A percentile compares a stretch with the other conserved stretches of the same genome.
Evolutionary conservation across 306 rosid species (phyloP).

Genomic region (Acacia crassicarpa): DNA sequence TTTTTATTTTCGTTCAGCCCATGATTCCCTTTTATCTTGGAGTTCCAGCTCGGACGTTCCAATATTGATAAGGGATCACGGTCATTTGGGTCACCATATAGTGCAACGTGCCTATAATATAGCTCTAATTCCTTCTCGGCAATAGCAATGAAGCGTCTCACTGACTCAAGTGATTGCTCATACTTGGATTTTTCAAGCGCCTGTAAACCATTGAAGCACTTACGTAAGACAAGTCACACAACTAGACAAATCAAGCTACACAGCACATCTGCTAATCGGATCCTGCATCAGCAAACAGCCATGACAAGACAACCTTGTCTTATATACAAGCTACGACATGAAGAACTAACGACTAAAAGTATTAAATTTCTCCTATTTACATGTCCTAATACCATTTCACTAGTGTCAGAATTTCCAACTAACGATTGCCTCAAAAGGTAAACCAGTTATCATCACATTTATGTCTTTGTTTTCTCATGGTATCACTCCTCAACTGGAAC

Average conservation of each 20-base stretch:
- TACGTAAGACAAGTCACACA: background rate
- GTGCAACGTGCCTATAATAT: conserved; percentile 77
- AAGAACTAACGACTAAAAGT: background rate
- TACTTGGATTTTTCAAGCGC: conserved; percentile 93
- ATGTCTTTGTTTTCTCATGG: background rate
- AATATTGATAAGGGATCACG: conserved; percentile 60
- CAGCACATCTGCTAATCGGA: background rate
- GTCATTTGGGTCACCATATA: conserved; percentile 76
- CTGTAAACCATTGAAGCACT: conserved; percentile 40
- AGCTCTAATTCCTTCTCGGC: conserved; percentile 90
- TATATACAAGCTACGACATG: background rate
- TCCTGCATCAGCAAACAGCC: background rate
- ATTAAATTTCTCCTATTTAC: background rate
- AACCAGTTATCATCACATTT: background rate
- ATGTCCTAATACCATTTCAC: background rate
- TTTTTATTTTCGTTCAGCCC: conserved; percentile 26
- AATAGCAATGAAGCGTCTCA: conserved; percentile 72
- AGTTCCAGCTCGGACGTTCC: conserved; percentile 44
- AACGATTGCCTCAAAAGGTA: background rate
- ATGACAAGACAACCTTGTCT: background rate
- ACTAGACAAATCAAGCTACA: background rate
- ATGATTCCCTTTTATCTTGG: conserved; percentile 32
- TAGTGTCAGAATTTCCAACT: background rate
- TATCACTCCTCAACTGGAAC: background rate
- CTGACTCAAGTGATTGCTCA: conserved; percentile 88